phyloP scores from a whole-genome alignment of 179 eudicot genomes.

The Vitellaria paradoxa region DNA sequence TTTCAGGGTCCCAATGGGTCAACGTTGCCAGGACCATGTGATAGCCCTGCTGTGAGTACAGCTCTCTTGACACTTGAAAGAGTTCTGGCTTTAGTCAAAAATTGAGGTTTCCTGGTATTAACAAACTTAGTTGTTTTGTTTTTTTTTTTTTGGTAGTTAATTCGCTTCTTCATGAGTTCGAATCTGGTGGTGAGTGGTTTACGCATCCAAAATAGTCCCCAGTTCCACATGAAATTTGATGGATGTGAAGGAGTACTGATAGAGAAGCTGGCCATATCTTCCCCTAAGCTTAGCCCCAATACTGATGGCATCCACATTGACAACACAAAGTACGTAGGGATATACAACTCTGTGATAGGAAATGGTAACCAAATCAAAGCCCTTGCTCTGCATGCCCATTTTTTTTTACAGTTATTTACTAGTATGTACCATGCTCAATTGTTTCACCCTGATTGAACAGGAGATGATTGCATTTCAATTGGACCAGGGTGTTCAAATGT shows the following conservation, averaged over 20 bases:
- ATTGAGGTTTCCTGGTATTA: not conserved
- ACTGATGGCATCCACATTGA: constrained; percentile 93
- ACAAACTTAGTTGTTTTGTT: not conserved
- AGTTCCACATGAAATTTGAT: constrained; percentile 92
- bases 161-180: constrained; percentile 86
- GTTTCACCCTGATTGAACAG: constrained; percentile 26
- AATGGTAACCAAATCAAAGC: constrained; percentile 48
- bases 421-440: not conserved
- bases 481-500: constrained; percentile 84
- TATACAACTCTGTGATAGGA: constrained; percentile 77
- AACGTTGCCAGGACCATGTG: constrained; percentile 94
- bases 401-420: not conserved
- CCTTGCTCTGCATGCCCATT: not conserved
- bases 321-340: constrained; percentile 69
- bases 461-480: constrained; percentile 96
- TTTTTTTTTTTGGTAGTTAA: constrained; percentile 76
- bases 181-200: constrained; percentile 59
- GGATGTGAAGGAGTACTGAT: constrained; percentile 85
- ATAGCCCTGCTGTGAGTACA: constrained; percentile 85
- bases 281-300: constrained; percentile 87
- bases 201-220: constrained; percentile 85
- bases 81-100: not conserved
- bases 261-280: constrained; percentile 71
- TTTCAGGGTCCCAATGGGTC: constrained; percentile 93
- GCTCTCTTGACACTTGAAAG: not conserved